Evolutionary conservation across 371 early-diverging fungal species (phyloP), one percentile per base, ranked within the genome.

Genomic region (Globomyces sp.): DNA sequence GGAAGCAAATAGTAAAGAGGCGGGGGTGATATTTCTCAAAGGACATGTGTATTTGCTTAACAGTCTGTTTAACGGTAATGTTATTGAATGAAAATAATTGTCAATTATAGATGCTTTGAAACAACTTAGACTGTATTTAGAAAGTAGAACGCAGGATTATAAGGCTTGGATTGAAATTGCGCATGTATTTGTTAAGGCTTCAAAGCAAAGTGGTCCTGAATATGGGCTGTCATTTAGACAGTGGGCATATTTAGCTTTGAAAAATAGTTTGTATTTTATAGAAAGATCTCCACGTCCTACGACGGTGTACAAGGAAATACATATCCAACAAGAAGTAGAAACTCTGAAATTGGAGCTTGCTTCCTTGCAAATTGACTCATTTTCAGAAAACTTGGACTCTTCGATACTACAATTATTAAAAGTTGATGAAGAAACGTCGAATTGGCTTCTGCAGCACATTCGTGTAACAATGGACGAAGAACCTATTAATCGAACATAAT

Each of bases 1-100:
- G 24, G 13, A 6, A 4, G 41, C 44, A 43, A 58, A 58, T 58
- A 24, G 58, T 36, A 37, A 43, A 49, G 63, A 63, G 50, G 49
- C 63, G 1, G 63, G 63, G 10, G 42, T 43, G 39, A 40, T 41
- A 45, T 63, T 50, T 34, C 44, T 63, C n/a, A 45, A 8, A 9
- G 39, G 24, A 10, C 63, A 63, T 48, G 63, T 63, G 2, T 43
- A 44, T 63, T 13, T 10, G n/a, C 55, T 55, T 9, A n/a, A 3
- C 11, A 24, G 36, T 44, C 10, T 3, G 8, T 3, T n/a, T 2
- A 44, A 58, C 40, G 40, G 36, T 4, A 5, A 55, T 36, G 55
- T 55, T 13, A n/a, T 24, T 24, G 24, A 24, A 24, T 24, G 24
- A 24, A 24, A 24, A 24, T 4, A 55, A 4, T 37, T 55, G 9